Base-by-base conservation (phyloP, 2,329 filamentous ascomycete genomes). In the Lecanicillium sp. region DNA sequence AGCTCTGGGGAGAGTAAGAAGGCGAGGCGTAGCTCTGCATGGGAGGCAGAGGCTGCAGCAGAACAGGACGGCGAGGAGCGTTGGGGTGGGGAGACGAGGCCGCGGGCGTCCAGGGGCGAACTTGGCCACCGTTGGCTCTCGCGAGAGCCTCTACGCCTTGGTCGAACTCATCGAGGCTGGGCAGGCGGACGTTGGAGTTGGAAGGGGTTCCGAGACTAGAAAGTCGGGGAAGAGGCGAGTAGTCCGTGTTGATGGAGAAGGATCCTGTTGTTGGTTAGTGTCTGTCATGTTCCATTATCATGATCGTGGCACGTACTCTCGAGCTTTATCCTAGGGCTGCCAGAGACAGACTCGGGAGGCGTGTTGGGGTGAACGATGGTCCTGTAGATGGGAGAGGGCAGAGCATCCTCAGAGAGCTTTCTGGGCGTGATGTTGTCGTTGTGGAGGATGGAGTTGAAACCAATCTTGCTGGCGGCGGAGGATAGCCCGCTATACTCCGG, bases 101-200 rank as follows among this genome's bases (percentile, higher is more conserved):
- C 20, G 46, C 46, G 20, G 57, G 56, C 10, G 56, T 57, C 52
- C 60, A 60, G 7, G 56, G 52, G 19, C 55, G 60, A 8, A 49
- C 50, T 21, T 58, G 59, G 19, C 46, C 46, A n/a, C 63, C 63
- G 46, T 65, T 56, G 14, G 56, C 57, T 42, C 62, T 56, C 17
- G 60, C 62, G 19, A 68, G 56, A 14, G 61, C 62, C 42, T 68
- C 61, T n/a, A 68, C 65, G 12, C 64, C 66, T 50, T 62, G 60
- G 36, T 66, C 66, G 40, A 68, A 68, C 49, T 68, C 65, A 30
- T 60, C 59, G 19, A 68, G 53, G 44, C 64, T 67, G 5, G 66
- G 66, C 26, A 68, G 62, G 37, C 55, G 59, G 32, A 63, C 46
- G 6, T 51, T 49, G 49, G 44, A 48, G 41, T 43, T 29, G 30